These are phyloP conservation scores for Hypoxylon sp. DNA, from an alignment of 2,329 filamentous ascomycete species.

Conservation along the genomic window DNA sequence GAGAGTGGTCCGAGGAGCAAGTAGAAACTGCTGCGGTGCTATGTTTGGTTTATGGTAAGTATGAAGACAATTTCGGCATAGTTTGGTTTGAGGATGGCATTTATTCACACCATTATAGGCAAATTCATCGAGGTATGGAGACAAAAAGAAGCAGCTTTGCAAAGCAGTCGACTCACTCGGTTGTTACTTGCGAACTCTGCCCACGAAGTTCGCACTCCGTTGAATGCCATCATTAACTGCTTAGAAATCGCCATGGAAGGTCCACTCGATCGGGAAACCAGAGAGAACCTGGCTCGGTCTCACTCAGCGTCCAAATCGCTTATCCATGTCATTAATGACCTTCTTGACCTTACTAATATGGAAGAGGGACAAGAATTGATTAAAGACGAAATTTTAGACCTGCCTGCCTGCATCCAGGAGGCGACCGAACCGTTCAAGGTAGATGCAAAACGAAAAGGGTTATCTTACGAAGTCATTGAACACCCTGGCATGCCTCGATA, in stretches of 20 bases:
- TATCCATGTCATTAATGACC: constrained; percentile 94
- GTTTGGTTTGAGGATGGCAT: not conserved
- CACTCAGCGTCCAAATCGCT: constrained; percentile 93
- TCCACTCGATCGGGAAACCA: constrained; percentile 81
- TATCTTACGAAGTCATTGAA: constrained; percentile 77
- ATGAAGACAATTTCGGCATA: not conserved
- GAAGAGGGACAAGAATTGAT: constrained; percentile 85
- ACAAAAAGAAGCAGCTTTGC: constrained; percentile 87
- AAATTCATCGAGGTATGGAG: constrained; percentile 94
- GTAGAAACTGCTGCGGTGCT: constrained; percentile 90
- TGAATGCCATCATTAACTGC: constrained; percentile 96
- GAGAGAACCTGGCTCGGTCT: constrained; percentile 86
- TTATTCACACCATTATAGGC: constrained; percentile 53
- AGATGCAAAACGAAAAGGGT: constrained; percentile 82
- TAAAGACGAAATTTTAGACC: constrained; percentile 85
- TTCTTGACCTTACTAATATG: constrained; percentile 88
- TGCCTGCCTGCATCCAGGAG: constrained; percentile 79
- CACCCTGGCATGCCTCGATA: constrained; percentile 77
- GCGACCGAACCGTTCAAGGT: constrained; percentile 80
- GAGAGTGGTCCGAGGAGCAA: constrained; percentile 91
- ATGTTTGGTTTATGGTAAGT: constrained; percentile 85
- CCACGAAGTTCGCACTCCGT: constrained; percentile 89
- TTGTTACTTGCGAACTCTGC: constrained; percentile 89
- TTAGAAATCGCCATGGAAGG: constrained; percentile 92
- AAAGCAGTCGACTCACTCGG: constrained; percentile 84